Conservation (phyloP, 148 eudicot genomes). For the Fagopyrum esculentum region DNA sequence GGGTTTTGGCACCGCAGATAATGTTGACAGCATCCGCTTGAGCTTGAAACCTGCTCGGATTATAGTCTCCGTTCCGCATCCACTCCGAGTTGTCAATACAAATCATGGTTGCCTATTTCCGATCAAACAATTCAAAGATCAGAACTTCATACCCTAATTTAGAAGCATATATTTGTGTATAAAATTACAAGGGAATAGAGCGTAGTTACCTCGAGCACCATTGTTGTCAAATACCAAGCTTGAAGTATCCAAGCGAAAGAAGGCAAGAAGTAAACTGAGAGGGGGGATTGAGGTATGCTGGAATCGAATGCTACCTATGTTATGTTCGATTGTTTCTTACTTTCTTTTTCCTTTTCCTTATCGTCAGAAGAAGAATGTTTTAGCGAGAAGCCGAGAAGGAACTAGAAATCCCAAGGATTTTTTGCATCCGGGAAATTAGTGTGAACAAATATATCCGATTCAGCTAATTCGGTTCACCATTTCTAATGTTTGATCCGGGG, state of each 20-base stretch:
- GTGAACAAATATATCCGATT: no score
- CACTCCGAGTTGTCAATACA: slow-evolving; percentile 94
- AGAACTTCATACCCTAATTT: slow-evolving; percentile 23
- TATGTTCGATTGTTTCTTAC: background rate
- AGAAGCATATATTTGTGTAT: background rate
- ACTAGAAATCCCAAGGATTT: background rate
- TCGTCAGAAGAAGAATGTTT: background rate
- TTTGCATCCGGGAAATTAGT: no score
- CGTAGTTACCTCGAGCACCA: slow-evolving; percentile 68
- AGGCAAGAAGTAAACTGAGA: slow-evolving; percentile 3
- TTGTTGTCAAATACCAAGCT: slow-evolving; percentile 18
- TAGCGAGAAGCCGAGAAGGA: background rate
- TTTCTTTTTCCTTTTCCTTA: background rate
- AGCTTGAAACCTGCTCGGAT: slow-evolving; percentile 76
- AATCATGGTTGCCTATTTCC: slow-evolving; percentile 83
- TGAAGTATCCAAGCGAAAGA: background rate
- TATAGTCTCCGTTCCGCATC: slow-evolving; percentile 97
- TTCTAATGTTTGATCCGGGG: no score
- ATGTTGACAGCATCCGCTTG: slow-evolving; percentile 93
- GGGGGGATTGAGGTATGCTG: slow-evolving; percentile 3
- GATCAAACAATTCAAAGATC: background rate
- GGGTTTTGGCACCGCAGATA: slow-evolving; percentile 94
- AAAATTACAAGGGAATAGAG: background rate
- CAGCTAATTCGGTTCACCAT: no score
- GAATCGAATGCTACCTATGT: background rate